These are phyloP conservation scores for Xylaria sp. DNA, from an alignment of 495 filamentous ascomycete species.

Conservation along the genomic window DNA sequence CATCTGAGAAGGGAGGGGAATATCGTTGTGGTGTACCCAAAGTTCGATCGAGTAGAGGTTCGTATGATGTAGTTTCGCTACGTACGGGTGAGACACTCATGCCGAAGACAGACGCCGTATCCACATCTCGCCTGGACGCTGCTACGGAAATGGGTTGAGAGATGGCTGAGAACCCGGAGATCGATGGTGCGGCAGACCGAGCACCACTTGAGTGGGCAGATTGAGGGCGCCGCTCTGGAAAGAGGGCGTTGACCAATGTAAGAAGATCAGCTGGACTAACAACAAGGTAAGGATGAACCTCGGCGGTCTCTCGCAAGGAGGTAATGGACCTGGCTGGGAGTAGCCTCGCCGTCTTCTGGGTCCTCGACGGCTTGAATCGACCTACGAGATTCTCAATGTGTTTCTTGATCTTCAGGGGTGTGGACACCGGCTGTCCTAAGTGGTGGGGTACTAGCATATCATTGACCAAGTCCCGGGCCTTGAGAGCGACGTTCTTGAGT, in stretches of 20 bases:
- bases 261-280: conserved; percentile 75
- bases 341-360: conserved; percentile 63
- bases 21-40: conserved; percentile 49
- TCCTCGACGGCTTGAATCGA: conserved; percentile 65
- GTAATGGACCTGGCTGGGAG: conserved; percentile 72
- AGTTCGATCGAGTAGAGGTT: conserved; percentile 63
- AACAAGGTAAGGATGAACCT: conserved; percentile 76
- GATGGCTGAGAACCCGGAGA: conserved; percentile 65
- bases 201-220: conserved; percentile 61
- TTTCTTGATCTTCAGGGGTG: conserved; percentile 68
- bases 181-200: conserved; percentile 69
- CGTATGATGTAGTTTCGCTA: conserved; percentile 70
- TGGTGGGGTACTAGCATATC: conserved; percentile 65
- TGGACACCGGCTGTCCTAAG: conserved; percentile 64
- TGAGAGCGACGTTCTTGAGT: conserved; percentile 79
- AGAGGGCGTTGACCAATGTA: conserved; percentile 74
- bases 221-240: conserved; percentile 65
- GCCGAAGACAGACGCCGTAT: conserved; percentile 68
- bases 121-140: conserved; percentile 54
- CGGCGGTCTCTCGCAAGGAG: conserved; percentile 70
- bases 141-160: conserved; percentile 56
- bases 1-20: conserved; percentile 50
- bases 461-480: conserved; percentile 75
- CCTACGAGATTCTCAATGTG: conserved; percentile 80
- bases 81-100: conserved; percentile 71